Conservation (phyloP, 768 basidiomycete genomes). For the Suillus spraguei region DNA sequence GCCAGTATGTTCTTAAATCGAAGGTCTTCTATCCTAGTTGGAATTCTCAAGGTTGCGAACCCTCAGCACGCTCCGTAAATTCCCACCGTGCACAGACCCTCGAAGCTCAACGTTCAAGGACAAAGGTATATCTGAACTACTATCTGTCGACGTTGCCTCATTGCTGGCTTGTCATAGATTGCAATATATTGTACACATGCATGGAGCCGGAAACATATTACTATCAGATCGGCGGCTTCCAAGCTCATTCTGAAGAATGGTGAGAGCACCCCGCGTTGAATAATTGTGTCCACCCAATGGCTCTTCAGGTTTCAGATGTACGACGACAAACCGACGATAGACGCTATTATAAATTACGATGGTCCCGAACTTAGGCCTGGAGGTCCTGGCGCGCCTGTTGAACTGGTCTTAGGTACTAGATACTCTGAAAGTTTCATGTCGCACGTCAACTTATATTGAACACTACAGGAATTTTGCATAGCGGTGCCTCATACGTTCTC, state of each 20-base stretch:
- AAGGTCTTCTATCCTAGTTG: neutral
- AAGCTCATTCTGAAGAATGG: conserved; percentile 34
- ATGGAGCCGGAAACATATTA: conserved; percentile 17
- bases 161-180: neutral
- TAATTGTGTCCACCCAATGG: neutral
- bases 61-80: neutral
- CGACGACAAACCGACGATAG: conserved; percentile 39
- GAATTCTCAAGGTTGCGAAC: neutral
- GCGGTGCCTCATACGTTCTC: conserved; percentile 48
- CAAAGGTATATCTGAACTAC: neutral
- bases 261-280: neutral
- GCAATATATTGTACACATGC: neutral
- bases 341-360: conserved; percentile 27
- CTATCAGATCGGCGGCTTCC: conserved; percentile 31
- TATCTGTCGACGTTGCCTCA: neutral
- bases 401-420: conserved; percentile 45
- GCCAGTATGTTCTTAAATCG: neutral
- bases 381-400: conserved; percentile 33
- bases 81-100: conserved; percentile 2
- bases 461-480: conserved; percentile 42
- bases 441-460: neutral
- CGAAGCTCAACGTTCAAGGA: neutral
- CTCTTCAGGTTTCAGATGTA: conserved; percentile 29
- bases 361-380: conserved; percentile 35
- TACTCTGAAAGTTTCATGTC: neutral